Evolutionary conservation across 176 grass and related monocot species (phyloP).

Genomic region (Ampelocalamus luodianensis): DNA sequence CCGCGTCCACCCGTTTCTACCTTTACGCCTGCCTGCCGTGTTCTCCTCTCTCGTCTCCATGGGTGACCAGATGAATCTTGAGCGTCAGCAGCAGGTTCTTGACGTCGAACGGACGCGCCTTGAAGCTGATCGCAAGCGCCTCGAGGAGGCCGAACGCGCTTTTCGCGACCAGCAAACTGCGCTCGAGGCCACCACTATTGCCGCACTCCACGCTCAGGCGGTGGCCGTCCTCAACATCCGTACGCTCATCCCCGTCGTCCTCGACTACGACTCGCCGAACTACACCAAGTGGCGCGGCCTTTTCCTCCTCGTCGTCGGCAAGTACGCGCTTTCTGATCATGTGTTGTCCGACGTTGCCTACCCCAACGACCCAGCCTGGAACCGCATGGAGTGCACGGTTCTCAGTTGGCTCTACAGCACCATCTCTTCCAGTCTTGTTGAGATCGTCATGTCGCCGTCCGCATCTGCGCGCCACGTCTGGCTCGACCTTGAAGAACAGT

Average conservation of each 20-base stretch:
- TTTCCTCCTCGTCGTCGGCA: not conserved
- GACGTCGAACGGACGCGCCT: not conserved
- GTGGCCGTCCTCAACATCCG: not conserved
- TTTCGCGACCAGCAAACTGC: not conserved
- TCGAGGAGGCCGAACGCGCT: not conserved
- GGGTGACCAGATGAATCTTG: too few species aligned
- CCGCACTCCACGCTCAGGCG: not conserved
- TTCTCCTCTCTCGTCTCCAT: too few species aligned
- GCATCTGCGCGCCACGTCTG: not conserved
- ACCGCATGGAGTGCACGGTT: conserved; percentile 9
- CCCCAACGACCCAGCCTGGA: not conserved
- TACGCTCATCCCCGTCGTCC: not conserved
- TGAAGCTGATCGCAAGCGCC: not conserved
- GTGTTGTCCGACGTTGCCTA: not conserved
- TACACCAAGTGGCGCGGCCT: too few species aligned
- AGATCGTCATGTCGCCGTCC: not conserved
- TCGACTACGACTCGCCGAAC: too few species aligned
- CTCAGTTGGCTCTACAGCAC: not conserved
- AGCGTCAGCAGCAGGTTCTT: too few species aligned
- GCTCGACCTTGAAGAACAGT: not conserved
- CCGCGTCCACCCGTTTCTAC: too few species aligned
- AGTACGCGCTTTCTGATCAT: not conserved
- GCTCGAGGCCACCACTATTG: not conserved
- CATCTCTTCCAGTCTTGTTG: not conserved
- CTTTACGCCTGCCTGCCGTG: too few species aligned